A percentile compares a stretch with the other conserved stretches of the same genome.
Conservation (phyloP, 768 basidiomycete species). For the Boletus vinaceobasis region DNA sequence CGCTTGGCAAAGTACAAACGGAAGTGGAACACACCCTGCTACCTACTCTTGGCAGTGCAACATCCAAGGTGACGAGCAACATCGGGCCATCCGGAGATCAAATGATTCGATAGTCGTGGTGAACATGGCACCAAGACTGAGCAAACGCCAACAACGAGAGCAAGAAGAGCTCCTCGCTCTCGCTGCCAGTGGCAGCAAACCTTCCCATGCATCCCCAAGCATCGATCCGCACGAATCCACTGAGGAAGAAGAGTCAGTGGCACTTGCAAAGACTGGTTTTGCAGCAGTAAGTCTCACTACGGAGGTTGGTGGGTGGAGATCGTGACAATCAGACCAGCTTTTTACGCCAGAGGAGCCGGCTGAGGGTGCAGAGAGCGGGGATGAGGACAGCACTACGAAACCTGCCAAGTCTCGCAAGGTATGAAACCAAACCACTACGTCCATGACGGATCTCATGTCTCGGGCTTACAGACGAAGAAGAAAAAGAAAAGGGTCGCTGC, state of each 20-base stretch:
- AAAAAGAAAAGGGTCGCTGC: slow-evolving; percentile 36
- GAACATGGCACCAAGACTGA: slow-evolving; percentile 67
- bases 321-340: slow-evolving; percentile 36
- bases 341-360: slow-evolving; percentile 33
- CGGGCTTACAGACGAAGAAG: slow-evolving; percentile 33
- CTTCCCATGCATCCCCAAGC: slow-evolving; percentile 3
- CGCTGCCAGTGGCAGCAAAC: slow-evolving; percentile 23
- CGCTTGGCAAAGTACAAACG: not conserved
- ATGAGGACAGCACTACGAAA: slow-evolving; percentile 17
- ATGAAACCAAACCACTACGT: not conserved
- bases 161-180: slow-evolving; percentile 73
- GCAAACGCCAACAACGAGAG: slow-evolving; percentile 85
- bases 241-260: slow-evolving; percentile 41
- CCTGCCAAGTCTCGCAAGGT: slow-evolving; percentile 24
- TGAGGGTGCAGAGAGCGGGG: slow-evolving; percentile 15
- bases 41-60: not conserved
- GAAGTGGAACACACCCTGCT: not conserved
- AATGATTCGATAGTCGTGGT: slow-evolving; percentile 1
- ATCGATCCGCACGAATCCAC: slow-evolving; percentile 25
- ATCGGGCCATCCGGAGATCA: not conserved
- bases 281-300: slow-evolving; percentile 39
- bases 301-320: slow-evolving; percentile 7
- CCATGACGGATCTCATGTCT: not conserved
- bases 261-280: slow-evolving; percentile 34
- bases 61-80: not conserved